phyloP scores from a whole-genome alignment of 2,329 filamentous ascomycete species.

The Immersiporthe knoxdaviesiana region DNA sequence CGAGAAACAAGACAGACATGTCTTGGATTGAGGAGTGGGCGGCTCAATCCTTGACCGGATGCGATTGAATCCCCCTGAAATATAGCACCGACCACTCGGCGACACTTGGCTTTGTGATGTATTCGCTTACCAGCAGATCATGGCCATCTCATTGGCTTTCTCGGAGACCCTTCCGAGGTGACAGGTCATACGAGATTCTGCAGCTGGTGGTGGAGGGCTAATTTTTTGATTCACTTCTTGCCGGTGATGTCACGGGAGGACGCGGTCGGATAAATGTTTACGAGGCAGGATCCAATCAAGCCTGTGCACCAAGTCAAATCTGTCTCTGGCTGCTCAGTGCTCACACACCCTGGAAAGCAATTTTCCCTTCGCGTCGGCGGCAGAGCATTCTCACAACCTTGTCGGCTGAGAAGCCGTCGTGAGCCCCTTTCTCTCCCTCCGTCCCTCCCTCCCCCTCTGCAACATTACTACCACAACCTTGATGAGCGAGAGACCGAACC shows the following conservation, averaged over 20 bases:
- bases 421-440: neutral
- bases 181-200: neutral
- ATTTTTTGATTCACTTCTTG: no score
- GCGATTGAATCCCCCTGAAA: neutral
- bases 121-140: neutral
- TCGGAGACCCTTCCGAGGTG: neutral
- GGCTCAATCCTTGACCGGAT: no score
- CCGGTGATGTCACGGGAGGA: slow-evolving; percentile 1
- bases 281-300: neutral
- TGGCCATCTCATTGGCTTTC: neutral
- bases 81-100: neutral
- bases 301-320: no score
- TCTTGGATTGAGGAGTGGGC: neutral
- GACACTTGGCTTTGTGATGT: neutral
- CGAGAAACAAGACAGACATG: neutral
- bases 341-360: neutral
- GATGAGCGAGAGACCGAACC: neutral
- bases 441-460: no score
- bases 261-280: slow-evolving; percentile 9
- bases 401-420: neutral
- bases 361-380: neutral
- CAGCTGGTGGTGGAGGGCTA: no score
- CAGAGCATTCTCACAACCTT: slow-evolving; percentile 5
- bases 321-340: no score
- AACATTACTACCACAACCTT: neutral